These are phyloP conservation scores for Chlorella sp. DNA, from an alignment of 139 green algal genomes.

Conservation along the genomic window DNA sequence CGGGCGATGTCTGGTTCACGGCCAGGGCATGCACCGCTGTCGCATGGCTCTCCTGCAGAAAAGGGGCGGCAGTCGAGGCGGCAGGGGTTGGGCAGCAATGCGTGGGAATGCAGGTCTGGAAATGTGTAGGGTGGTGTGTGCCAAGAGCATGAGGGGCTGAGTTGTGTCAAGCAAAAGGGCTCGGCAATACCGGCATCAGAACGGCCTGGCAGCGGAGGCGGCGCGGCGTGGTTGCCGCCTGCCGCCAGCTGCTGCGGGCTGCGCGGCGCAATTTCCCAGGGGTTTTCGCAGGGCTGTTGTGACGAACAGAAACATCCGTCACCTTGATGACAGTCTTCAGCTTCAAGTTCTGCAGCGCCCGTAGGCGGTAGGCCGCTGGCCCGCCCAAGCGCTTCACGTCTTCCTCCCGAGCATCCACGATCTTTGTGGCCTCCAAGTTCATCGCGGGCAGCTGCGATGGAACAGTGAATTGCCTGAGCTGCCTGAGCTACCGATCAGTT, in stretches of 20 bases:
- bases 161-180: too few relatives aligned
- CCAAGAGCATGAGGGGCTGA: background rate
- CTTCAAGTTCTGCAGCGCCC: conserved; percentile 55
- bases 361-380: conserved; percentile 29
- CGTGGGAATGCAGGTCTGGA: too few relatives aligned
- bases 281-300: background rate
- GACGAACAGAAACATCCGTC: background rate
- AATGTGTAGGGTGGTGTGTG: background rate
- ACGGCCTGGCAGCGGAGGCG: too few relatives aligned
- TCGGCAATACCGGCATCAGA: too few relatives aligned
- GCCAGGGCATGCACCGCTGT: conserved; percentile 47
- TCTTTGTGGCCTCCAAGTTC: conserved; percentile 47
- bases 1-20: conserved; percentile 51
- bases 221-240: too few relatives aligned
- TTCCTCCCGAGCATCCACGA: conserved; percentile 1
- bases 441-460: conserved; percentile 25
- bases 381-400: conserved; percentile 45
- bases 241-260: too few relatives aligned
- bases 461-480: too few relatives aligned
- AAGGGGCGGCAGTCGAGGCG: too few relatives aligned
- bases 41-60: conserved; percentile 65
- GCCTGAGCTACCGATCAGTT: too few relatives aligned
- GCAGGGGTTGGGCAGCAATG: background rate
- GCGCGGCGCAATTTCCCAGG: too few relatives aligned
- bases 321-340: conserved; percentile 75